Percentiles rank a stretch among this genome's conserved stretches.
phyloP scores from a whole-genome alignment of 1,284 basidiomycete species.

The Ceratobasidium sp. region DNA sequence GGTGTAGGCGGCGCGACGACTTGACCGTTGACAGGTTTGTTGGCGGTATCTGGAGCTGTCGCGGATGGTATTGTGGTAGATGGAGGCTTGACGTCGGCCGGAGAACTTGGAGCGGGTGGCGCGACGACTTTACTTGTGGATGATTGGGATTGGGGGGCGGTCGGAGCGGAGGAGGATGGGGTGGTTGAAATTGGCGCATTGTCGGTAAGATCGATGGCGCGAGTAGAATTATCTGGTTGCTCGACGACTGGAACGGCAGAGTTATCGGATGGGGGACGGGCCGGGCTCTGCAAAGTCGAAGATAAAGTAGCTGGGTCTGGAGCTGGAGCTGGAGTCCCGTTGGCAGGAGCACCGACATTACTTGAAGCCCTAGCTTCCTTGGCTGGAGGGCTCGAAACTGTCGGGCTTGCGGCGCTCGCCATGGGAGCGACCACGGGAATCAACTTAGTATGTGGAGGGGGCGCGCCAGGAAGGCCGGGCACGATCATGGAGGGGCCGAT shows the following conservation, averaged over 20 bases:
- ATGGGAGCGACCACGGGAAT: conserved; percentile 28
- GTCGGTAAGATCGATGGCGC: background rate
- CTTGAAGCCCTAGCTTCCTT: background rate
- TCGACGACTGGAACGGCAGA: background rate
- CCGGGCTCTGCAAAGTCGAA: background rate
- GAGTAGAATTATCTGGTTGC: background rate
- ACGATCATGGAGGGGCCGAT: background rate
- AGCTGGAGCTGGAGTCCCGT: background rate
- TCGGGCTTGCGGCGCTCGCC: background rate
- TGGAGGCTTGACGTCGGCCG: background rate
- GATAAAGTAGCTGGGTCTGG: background rate
- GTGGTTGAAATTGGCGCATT: background rate
- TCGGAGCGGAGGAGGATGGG: background rate
- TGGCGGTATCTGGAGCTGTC: background rate
- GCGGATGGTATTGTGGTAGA: background rate
- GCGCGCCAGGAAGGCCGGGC: background rate
- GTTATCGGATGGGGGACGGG: background rate
- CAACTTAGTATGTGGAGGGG: conserved; percentile 14
- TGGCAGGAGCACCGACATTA: background rate
- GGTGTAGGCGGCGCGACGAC: conserved; percentile 6
- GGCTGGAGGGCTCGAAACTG: background rate
- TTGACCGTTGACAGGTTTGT: background rate
- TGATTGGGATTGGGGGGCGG: background rate
- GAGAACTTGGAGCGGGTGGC: background rate
- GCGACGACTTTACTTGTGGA: background rate